phyloP scores from a whole-genome alignment of 192 early-diverging fungal genomes.

The Borealophlyctis nickersoniae region DNA sequence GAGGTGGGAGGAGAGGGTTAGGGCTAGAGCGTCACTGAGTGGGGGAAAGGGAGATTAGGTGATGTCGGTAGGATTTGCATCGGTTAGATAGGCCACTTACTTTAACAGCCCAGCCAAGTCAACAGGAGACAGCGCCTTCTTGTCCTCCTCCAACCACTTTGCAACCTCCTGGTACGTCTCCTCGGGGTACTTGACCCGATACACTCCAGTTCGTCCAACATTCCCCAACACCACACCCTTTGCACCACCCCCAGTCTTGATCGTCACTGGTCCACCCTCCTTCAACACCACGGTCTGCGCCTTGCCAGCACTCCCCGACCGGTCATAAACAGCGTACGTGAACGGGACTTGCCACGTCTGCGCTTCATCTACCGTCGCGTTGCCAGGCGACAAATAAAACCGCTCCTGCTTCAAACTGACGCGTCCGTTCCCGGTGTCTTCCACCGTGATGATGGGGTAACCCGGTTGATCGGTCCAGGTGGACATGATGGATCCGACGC shows the following conservation, averaged over 20 bases:
- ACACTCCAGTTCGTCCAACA: slow-evolving; percentile 29
- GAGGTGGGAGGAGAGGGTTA: slow-evolving; percentile 8
- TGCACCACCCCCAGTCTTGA: background rate
- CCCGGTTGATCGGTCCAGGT: slow-evolving; percentile 39
- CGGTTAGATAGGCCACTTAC: slow-evolving; percentile 4
- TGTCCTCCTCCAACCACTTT: slow-evolving; percentile 12
- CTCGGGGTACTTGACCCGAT: slow-evolving; percentile 17
- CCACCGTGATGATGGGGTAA: slow-evolving; percentile 30
- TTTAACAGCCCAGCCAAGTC: slow-evolving; percentile 26
- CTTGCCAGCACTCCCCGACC: slow-evolving; percentile 6
- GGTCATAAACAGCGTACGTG: slow-evolving; percentile 5
- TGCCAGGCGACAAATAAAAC: background rate
- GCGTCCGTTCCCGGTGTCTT: background rate
- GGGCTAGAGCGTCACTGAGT: slow-evolving; percentile 15
- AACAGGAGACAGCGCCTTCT: slow-evolving; percentile 9
- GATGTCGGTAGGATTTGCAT: background rate
- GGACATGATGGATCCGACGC: slow-evolving; percentile 34
- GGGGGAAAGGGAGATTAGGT: background rate
- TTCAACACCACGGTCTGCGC: slow-evolving; percentile 1
- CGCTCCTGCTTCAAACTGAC: slow-evolving; percentile 2
- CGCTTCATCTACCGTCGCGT: too few relatives aligned
- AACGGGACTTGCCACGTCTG: slow-evolving; percentile 12
- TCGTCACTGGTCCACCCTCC: slow-evolving; percentile 14
- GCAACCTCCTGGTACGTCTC: slow-evolving; percentile 1
- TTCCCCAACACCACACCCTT: slow-evolving; percentile 19